phyloP scores from a whole-genome alignment of 306 rosid genomes.

The Lathyrus aphaca region DNA sequence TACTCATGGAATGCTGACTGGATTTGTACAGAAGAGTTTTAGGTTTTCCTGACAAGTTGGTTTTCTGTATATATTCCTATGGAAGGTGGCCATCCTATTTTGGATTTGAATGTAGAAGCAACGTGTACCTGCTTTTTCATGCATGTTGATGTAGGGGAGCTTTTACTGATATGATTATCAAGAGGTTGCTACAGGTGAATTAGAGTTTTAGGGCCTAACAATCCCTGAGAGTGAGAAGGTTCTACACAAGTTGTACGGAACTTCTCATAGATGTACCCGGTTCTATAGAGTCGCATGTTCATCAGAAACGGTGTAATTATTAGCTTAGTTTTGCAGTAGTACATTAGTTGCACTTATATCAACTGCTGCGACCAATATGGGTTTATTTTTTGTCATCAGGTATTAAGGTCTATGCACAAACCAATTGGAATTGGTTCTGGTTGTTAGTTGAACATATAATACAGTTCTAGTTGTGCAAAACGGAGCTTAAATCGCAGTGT shows the following conservation, averaged over 20 bases:
- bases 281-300: background rate
- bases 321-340: slow-evolving; percentile 23
- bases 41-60: slow-evolving; percentile 38
- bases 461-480: background rate
- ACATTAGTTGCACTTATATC: background rate
- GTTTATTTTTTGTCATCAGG: background rate
- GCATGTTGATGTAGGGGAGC: slow-evolving; percentile 20
- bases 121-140: slow-evolving; percentile 15
- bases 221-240: slow-evolving; percentile 7
- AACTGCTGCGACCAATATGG: background rate
- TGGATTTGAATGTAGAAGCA: slow-evolving; percentile 19
- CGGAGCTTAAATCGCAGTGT: background rate
- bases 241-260: background rate
- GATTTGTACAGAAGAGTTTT: slow-evolving; percentile 42
- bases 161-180: background rate
- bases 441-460: background rate
- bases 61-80: slow-evolving; percentile 3
- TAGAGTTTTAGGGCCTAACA: background rate
- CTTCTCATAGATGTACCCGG: background rate
- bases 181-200: background rate
- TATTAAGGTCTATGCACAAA: background rate
- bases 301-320: slow-evolving; percentile 11
- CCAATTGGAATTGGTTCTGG: background rate
- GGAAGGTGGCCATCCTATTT: slow-evolving; percentile 4
- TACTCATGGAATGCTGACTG: slow-evolving; percentile 32